Base-by-base conservation (phyloP, 2,329 filamentous ascomycete genomes). In the Tolypocladium ovalisporum region DNA sequence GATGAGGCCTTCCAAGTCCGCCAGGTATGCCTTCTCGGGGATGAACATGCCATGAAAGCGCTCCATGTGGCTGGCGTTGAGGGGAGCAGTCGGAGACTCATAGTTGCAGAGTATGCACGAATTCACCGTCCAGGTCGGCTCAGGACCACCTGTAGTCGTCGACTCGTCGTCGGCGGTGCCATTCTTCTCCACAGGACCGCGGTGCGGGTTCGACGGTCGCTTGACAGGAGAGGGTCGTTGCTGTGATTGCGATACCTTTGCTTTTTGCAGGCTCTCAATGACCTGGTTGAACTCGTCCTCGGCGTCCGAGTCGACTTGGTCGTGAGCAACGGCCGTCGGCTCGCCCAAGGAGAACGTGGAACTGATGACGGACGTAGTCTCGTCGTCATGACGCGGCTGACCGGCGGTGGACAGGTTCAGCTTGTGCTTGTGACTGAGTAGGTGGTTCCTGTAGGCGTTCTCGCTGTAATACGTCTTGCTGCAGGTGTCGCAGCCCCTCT, bases 381-480 rank as follows among this genome's bases (percentile, higher is more conserved):
- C 88, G 67, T 92, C 88, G 62, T 82, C 80, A 54, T 75, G 72
- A 55, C 71, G 71, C 55, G 68, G 62, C 37, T 70, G 68, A 29
- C 71, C 70, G 52, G 73, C 66, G 47, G 78, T 77, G 36, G 82
- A 78, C 58, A 87, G 79, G 57, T 73, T 74, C 37, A 65, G 62
- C 73, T 86, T 90, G 74, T 99, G 94, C 73, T 96, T 96, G 65
- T 90, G 86, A 75, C 92, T 97, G 59, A 85, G 86, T 57, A 97
- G 72, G 69, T 99, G 94, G 73, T 97, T 99, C 68, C 87, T 85
- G 73, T 88, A 97, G 37, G 94, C 93, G 75, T 97, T 97, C 69
- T 97, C 90, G 74, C 92, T 97, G 77, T 87, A 97, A 73, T 96
- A 99, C 17, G 88, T 91, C 77, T 96, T 96, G 67, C 88, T 83